Conservation (phyloP, 2,329 filamentous ascomycete species). For the Sclerotinia borealis region DNA sequence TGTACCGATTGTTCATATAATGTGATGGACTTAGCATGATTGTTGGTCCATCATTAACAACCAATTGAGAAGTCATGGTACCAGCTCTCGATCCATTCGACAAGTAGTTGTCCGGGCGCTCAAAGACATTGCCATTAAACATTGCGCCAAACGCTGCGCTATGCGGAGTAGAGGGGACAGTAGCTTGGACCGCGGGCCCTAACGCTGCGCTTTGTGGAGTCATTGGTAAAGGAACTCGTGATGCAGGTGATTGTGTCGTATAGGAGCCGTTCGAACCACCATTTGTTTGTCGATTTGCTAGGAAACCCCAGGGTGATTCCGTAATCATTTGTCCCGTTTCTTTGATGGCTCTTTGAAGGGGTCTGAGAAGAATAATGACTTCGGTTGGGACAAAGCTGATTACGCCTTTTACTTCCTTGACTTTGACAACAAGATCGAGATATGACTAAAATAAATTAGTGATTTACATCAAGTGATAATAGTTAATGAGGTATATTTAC, state of each 20-base stretch:
- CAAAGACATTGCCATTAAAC: slow-evolving; percentile 31
- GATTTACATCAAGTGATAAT: slow-evolving; percentile 20
- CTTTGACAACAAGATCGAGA: slow-evolving; percentile 56
- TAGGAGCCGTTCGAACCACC: slow-evolving; percentile 23
- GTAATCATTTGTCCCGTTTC: slow-evolving; percentile 71
- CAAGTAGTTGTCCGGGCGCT: slow-evolving; percentile 30
- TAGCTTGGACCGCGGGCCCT: slow-evolving; percentile 85
- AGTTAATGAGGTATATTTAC: slow-evolving; percentile 17
- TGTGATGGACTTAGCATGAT: slow-evolving; percentile 28
- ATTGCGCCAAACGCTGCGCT: slow-evolving; percentile 28
- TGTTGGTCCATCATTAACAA: slow-evolving; percentile 25
- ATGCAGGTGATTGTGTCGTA: slow-evolving; percentile 35
- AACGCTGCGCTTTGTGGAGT: slow-evolving; percentile 86
- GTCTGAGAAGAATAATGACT: slow-evolving; percentile 67
- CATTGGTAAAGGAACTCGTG: slow-evolving; percentile 61
- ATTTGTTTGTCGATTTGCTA: slow-evolving; percentile 32
- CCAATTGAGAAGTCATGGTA: slow-evolving; percentile 30
- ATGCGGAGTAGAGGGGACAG: slow-evolving; percentile 64
- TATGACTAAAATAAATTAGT: slow-evolving; percentile 44
- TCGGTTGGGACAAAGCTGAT: slow-evolving; percentile 53
- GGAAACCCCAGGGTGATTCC: slow-evolving; percentile 55
- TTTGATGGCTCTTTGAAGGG: slow-evolving; percentile 76
- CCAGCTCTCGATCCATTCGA: slow-evolving; percentile 28
- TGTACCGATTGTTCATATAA: slow-evolving; percentile 22
- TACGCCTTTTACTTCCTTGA: slow-evolving; percentile 47